These are phyloP conservation scores for Exophiala oligosperma DNA, from an alignment of 2,329 filamentous ascomycete species.

Conservation along the genomic window DNA sequence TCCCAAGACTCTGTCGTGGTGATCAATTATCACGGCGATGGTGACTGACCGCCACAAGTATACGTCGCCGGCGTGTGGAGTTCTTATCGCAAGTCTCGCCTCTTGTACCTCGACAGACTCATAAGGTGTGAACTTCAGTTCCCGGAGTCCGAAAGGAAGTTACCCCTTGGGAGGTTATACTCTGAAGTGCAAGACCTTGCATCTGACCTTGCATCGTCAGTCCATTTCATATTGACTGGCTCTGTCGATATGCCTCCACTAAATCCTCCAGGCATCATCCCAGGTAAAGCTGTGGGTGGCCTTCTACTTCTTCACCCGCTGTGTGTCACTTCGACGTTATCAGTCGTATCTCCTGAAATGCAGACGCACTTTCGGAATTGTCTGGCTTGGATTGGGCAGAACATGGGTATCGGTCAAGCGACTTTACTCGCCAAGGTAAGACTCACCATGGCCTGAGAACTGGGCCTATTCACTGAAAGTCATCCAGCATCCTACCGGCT, in stretches of 20 bases:
- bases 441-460: background rate
- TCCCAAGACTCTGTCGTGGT: too few species aligned
- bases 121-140: background rate
- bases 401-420: slow-evolving; percentile 1
- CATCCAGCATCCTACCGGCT: background rate
- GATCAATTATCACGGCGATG: background rate
- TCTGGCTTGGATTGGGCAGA: background rate
- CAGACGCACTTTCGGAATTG: slow-evolving; percentile 1
- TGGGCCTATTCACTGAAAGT: background rate
- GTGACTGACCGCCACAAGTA: background rate
- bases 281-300: background rate
- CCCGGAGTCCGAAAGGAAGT: background rate
- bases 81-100: background rate
- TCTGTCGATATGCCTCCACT: background rate
- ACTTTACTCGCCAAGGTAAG: background rate
- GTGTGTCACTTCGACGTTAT: background rate
- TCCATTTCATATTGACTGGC: background rate
- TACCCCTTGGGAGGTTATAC: background rate
- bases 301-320: background rate
- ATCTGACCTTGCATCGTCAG: background rate
- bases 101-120: background rate
- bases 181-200: background rate
- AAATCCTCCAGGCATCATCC: background rate
- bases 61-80: background rate
- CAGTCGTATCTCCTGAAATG: background rate